phyloP scores from a whole-genome alignment of 495 filamentous ascomycete genomes.

The Darksidea phi region DNA sequence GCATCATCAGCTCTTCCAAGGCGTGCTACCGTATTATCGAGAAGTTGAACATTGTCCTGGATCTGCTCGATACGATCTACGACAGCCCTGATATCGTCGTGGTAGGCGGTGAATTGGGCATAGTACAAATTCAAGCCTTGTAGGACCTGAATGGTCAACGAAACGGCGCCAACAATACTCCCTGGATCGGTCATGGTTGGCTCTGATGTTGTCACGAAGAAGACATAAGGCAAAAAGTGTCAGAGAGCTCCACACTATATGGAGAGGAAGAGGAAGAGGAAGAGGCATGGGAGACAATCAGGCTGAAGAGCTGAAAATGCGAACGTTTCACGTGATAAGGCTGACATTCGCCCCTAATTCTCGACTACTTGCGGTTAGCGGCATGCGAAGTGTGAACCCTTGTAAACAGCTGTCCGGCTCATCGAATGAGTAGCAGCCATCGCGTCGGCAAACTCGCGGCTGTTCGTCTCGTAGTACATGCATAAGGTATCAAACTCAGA shows the following conservation, averaged over 20 bases:
- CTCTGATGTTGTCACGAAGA: too few species aligned
- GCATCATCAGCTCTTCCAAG: background rate
- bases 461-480: too few species aligned
- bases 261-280: too few species aligned
- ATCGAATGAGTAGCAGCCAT: too few species aligned
- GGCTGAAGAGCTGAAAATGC: background rate
- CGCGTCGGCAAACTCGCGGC: too few species aligned
- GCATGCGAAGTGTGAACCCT: too few species aligned
- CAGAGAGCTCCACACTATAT: too few species aligned
- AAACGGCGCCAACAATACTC: slow-evolving; percentile 1
- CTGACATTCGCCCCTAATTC: background rate
- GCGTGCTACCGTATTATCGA: background rate
- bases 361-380: background rate
- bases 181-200: slow-evolving; percentile 16
- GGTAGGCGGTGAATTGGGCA: slow-evolving; percentile 4
- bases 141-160: slow-evolving; percentile 4
- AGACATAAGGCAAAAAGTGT: too few species aligned
- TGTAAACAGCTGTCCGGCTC: too few species aligned
- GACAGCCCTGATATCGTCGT: background rate
- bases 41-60: background rate
- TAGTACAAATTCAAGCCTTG: slow-evolving; percentile 12
- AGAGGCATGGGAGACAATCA: background rate
- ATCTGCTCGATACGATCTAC: background rate
- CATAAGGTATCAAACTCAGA: too few species aligned
- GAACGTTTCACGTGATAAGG: background rate